Evolutionary conservation across 805 yeast species (phyloP), one percentile per base, ranked within the genome.

Genomic region (Maudiozyma barnettii): DNA sequence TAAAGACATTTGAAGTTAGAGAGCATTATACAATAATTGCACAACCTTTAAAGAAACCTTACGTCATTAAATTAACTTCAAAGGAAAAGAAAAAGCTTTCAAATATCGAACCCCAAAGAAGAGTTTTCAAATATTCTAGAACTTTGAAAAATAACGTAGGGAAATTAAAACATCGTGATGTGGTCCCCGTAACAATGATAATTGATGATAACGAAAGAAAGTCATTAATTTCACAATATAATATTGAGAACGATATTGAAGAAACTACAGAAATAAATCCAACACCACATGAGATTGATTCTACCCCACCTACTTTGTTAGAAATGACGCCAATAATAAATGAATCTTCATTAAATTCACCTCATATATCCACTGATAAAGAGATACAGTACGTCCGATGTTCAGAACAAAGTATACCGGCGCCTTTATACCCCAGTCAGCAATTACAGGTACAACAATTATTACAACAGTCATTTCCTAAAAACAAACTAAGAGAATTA

Each of bases 1-100:
- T 54, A 12, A 23, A 36, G 9, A 8, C 12, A 5, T 8, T 10
- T 2, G 7, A n/a, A 7, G 6, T 42, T 4, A 19, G 26, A 43
- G 22, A 50, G 45, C 53, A 39, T 20, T 59, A 41, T 44, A 63
- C 60, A 5, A 58, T 64, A 8, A 49, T 63, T 4, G 62, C 64
- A 4, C 64, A 64, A 43, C 68, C 68, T 5, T 44, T 63, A 10
- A 51, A 52, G 41, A 51, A 48, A 2, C 63, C 68, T 1, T 60
- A 56, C 44, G 47, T 63, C 2, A 54, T 61, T n/a, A 51, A 49
- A 49, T 39, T 55, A 9, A 43, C 59, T 1, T 40, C 35, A 13
- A 41, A 45, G 8, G 67, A 63, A 43, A 54, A 55, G 41, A 46
- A 45, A 8, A 16, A 14, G 8, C 56, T 63, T 63, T 48, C 46